Evolutionary conservation across 441 rosid species (phyloP), one percentile per base, ranked within the genome.

Genomic region (Aquilaria agallochum): DNA sequence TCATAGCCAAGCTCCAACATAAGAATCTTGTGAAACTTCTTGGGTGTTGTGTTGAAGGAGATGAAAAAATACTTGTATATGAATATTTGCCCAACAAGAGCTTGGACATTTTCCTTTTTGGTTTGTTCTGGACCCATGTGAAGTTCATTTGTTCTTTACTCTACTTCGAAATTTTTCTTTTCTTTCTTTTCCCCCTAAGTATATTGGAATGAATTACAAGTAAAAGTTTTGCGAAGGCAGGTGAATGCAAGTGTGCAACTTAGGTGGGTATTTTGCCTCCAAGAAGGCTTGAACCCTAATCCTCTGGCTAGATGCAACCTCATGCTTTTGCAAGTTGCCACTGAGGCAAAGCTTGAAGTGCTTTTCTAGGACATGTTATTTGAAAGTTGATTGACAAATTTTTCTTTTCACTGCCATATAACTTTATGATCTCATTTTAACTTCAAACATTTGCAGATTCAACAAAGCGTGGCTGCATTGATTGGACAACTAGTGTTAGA

Each of bases 1-100:
- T 50, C 11, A 60, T 50, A 49, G 64, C 56, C 33, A 60, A 60
- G 14, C 55, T 60, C 51, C 55, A 60, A 20, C 64, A 60, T 15
- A 20, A 55, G 12, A 60, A 60, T 50, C 64, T 60, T 33, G 64
- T 60, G 10, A 46, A 32, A 11, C 64, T 60, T 8, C 27, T 2
- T 33, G 64, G 64, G 0, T 9, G 55, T 46, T 50, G 64, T 14
- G 15, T 60, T 50, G 55, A 56, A 15, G 49, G 20, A 11, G 42
- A n/a, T 2, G 47, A 36, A 3, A 2, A 14, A 2, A 54, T 54
- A 40, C 42, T 54, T 0, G 14, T 54, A n/a, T 54, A 54, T 32
- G 57, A 54, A 4, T 54, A 4, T 32, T 11, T 54, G 57, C 14
- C 20, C 3, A 54, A 54, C 42, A 54, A 32, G 36, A 54, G 57